Evolutionary conservation across 148 eudicot species (phyloP).

Genomic region (Fagopyrum esculentum): DNA sequence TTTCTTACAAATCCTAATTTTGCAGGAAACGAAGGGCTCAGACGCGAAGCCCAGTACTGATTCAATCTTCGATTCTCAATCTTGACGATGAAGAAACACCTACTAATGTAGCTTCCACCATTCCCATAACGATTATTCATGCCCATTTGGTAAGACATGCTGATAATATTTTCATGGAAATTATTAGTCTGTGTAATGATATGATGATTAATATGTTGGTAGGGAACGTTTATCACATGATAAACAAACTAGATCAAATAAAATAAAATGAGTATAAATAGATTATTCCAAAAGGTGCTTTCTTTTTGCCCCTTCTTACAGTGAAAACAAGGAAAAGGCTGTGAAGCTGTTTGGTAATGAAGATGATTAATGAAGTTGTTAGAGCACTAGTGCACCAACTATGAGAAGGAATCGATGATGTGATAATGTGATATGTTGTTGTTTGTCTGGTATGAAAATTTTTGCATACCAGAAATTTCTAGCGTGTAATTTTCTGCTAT

Average conservation of each 20-base stretch:
- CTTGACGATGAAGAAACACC: constrained; percentile 50
- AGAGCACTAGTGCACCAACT: too few species aligned
- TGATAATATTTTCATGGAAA: too few species aligned
- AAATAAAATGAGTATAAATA: neutral
- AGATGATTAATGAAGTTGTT: neutral
- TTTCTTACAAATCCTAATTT: neutral
- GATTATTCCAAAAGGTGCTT: constrained; percentile 3
- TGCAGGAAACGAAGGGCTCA: constrained; percentile 58
- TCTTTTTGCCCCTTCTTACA: neutral
- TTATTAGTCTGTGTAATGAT: too few species aligned
- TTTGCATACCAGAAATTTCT: too few species aligned
- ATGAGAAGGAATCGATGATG: too few species aligned
- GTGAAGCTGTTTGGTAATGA: neutral
- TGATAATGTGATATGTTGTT: too few species aligned
- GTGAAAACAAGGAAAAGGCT: neutral
- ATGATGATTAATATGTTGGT: neutral
- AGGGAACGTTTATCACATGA: constrained; percentile 7
- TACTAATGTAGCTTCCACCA: constrained; percentile 15
- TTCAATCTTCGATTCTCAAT: constrained; percentile 43
- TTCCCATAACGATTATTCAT: constrained; percentile 25
- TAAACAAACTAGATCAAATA: neutral
- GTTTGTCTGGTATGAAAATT: too few species aligned
- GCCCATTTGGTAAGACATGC: too few species aligned
- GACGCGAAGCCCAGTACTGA: constrained; percentile 35
- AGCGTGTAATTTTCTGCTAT: too few species aligned